Base-by-base conservation (phyloP, 2,329 filamentous ascomycete species). In the Aspergillus pseudotamarii region DNA sequence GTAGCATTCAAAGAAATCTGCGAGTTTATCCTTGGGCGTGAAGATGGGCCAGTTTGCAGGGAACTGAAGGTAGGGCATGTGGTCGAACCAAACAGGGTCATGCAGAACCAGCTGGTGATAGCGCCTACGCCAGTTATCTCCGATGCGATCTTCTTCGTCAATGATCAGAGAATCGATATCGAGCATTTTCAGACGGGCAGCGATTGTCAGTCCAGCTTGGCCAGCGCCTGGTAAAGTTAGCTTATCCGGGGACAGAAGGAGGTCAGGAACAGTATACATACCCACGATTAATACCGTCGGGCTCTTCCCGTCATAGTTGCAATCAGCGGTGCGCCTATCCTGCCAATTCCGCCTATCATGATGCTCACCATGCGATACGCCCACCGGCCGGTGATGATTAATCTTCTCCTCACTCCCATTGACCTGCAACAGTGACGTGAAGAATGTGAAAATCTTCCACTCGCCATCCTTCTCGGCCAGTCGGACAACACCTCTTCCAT, bases 21-120 rank as follows among this genome's bases (percentile, higher is more conserved):
- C 89, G 0, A 91, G 79, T 71, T 91, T 91, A 73, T 91, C 89
- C 71, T 91, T 91, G 6, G 89, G 88, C 0, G 88, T 90, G 73
- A 90, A 92, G 19, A 89, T 79, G 4, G 89, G 89, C 89, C 89
- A 92, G 58, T 83, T 83, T 0, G 82, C 71, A 0, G 89, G 89
- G 71, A 91, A 92, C 0, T 79, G 77, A 4, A 92, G 68, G 72
- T 90, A 91, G 0, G 89, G 86, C 79, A 90, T 78, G 69, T 82
- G 80, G 57, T 79, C 77, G 60, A 78, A 82, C 74, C 80, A 88
- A 2, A 91, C 85, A 0, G 88, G 88, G 67, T 91, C 89, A 68
- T 92, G 89, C 0, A 89, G 84, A 1, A 91, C 88, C 0, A 91
- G 83, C 64, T 89, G 85, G 65, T 86, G 83, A 67, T 90, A 90